A percentile compares a stretch with the other conserved stretches of the same genome.
Conservation (phyloP, 2,329 filamentous ascomycete genomes). For the Trichoderma sp. region DNA sequence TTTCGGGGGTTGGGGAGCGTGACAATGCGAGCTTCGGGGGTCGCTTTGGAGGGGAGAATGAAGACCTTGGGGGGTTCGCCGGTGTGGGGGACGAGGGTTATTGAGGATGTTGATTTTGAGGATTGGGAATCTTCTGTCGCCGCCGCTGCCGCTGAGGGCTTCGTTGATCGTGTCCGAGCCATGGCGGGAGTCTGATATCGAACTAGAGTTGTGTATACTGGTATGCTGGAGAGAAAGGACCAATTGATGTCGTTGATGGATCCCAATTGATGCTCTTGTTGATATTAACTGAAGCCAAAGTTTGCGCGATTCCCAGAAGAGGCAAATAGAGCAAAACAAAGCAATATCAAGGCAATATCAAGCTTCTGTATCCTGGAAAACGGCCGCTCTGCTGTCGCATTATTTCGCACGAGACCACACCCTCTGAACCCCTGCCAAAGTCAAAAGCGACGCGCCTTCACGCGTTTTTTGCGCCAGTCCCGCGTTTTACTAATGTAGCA, state of each 20-base stretch:
- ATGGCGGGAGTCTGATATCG: constrained; percentile 32
- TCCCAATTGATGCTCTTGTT: background rate
- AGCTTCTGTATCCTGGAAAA: background rate
- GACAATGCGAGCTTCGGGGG: constrained; percentile 55
- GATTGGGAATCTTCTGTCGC: constrained; percentile 29
- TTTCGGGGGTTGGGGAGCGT: constrained; percentile 60
- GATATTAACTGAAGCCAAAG: no score
- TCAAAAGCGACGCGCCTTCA: constrained; percentile 17
- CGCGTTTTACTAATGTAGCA: constrained; percentile 8
- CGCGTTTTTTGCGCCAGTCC: constrained; percentile 14
- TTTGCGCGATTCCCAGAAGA: background rate
- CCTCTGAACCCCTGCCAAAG: background rate
- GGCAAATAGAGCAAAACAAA: background rate
- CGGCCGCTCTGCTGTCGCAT: background rate
- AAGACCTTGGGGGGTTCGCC: constrained; percentile 55
- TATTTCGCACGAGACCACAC: background rate
- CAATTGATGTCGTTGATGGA: background rate
- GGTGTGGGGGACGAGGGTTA: background rate
- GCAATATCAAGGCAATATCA: background rate
- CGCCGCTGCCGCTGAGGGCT: constrained; percentile 30
- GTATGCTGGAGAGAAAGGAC: background rate
- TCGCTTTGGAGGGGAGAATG: constrained; percentile 57
- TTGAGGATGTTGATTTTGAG: constrained; percentile 18
- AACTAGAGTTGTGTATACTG: background rate
- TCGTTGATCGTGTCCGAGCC: constrained; percentile 50